Evolutionary conservation across 352 stramenopile genomes (phyloP), one percentile per base, ranked within the genome.

Genomic region (Aphanomyces stellatus): DNA sequence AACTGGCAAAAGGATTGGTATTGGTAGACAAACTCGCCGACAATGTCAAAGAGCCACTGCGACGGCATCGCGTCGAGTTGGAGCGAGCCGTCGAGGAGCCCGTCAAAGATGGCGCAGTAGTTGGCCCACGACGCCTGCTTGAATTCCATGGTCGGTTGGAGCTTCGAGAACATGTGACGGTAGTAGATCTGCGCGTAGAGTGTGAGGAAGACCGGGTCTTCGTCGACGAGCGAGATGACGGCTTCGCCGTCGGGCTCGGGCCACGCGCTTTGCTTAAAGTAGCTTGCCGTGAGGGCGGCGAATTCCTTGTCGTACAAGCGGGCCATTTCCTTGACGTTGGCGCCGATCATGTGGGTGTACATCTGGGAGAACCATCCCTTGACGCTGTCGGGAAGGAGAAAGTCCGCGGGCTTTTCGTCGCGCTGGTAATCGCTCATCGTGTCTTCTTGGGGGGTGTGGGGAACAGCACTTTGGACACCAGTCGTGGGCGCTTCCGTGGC

Each of bases 11-110:
- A 99, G 65, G 91, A 95, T 80, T 99, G 96, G 82, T 98, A 99
- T 79, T 99, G 96, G 79, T 99, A 99, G 1, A 99, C 90, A 71
- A 99, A 99, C 81, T 99, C 97, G 71, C 98, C 88, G 13, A 99
- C 80, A 70, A 99, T 96, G 80, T 99, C 96, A 76, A 99, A 99
- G 43, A 96, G 82, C 97, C 97, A 99, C 75, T 98, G 91, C 7
- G 95, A 88, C 17, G 97, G 87, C 53, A 99, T 79, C 48, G 71
- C 77, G 62, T 93, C 81, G 7, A 96, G 73, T 42, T 93, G 82
- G 46, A 93, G 74, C 67, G 76, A 88, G 46, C 90, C 75, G 59
- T 91, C 78, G 59, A 99, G 73, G 24, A 98, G 81, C 59, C 89
- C 82, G 67, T 98, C 93, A 69, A 99, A 98, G 62, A 99, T 91